Evolutionary conservation across 139 green algal species (phyloP).

Genomic region (Monoraphidium neglectum): DNA sequence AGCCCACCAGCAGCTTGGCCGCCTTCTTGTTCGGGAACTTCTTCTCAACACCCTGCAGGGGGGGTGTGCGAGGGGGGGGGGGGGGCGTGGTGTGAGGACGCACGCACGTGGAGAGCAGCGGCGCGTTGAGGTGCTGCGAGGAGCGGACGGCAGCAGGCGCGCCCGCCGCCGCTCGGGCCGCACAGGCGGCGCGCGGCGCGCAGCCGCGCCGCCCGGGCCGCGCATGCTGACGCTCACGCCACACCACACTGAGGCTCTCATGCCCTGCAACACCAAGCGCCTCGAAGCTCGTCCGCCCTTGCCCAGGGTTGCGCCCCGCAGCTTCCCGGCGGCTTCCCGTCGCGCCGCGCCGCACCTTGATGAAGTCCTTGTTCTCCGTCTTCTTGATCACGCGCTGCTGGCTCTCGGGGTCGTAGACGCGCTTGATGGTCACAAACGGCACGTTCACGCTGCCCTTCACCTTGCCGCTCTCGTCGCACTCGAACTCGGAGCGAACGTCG

Average conservation of each 20-base stretch:
- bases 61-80: background rate
- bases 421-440: slow-evolving; percentile 42
- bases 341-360: slow-evolving; percentile 43
- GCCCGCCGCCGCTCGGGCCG: background rate
- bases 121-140: background rate
- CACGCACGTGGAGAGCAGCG: background rate
- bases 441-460: slow-evolving; percentile 71
- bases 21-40: slow-evolving; percentile 76
- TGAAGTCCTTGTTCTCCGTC: slow-evolving; percentile 52
- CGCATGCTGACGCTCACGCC: background rate
- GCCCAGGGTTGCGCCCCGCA: too few species aligned
- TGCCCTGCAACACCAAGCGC: background rate
- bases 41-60: slow-evolving; percentile 58
- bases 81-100: background rate
- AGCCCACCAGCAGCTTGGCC: slow-evolving; percentile 73
- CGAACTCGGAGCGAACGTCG: slow-evolving; percentile 73
- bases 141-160: background rate
- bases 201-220: background rate
- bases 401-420: slow-evolving; percentile 50
- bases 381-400: slow-evolving; percentile 54
- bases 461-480: slow-evolving; percentile 76
- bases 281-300: background rate
- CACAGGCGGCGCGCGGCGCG: background rate
- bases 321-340: too few species aligned
- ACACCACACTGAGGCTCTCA: background rate